A percentile compares a stretch with the other conserved stretches of the same genome.
Evolutionary conservation across 2,329 filamentous ascomycete genomes (phyloP).

Genomic region (Aspergillus japonicus): DNA sequence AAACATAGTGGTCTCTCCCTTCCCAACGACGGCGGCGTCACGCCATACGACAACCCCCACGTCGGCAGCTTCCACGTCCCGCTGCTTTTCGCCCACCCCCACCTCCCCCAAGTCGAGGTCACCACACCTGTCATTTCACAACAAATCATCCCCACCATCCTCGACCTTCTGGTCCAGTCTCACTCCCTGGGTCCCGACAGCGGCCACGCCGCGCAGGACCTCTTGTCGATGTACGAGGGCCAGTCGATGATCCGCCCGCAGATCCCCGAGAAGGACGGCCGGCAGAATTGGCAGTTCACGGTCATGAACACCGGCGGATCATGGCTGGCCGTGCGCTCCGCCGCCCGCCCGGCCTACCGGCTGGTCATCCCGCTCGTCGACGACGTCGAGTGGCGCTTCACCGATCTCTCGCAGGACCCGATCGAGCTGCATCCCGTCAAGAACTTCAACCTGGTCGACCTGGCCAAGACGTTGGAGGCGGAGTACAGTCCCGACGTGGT

Average conservation of each 20-base stretch:
- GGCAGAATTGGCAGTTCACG: slow-evolving; percentile 35
- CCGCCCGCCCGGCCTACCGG: slow-evolving; percentile 27
- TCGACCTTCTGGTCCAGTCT: slow-evolving; percentile 34
- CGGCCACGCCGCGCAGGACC: slow-evolving; percentile 23
- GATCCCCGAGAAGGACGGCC: slow-evolving; percentile 20
- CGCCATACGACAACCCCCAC: slow-evolving; percentile 35
- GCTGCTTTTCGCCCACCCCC: slow-evolving; percentile 33
- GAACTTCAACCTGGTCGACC: slow-evolving; percentile 24
- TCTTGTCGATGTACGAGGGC: slow-evolving; percentile 33
- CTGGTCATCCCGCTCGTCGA: slow-evolving; percentile 33
- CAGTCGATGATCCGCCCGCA: slow-evolving; percentile 34
- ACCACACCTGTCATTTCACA: slow-evolving; percentile 27
- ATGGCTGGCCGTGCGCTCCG: slow-evolving; percentile 33
- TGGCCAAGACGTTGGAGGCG: slow-evolving; percentile 20
- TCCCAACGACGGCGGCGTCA: slow-evolving; percentile 36
- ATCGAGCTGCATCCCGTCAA: slow-evolving; percentile 24
- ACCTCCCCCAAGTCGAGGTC: slow-evolving; percentile 31
- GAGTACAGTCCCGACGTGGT: slow-evolving; percentile 20
- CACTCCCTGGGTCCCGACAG: slow-evolving; percentile 26
- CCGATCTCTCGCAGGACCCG: slow-evolving; percentile 28
- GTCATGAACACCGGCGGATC: slow-evolving; percentile 37
- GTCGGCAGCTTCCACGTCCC: slow-evolving; percentile 36
- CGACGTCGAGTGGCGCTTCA: slow-evolving; percentile 36
- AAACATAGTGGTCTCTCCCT: slow-evolving; percentile 30
- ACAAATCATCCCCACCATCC: slow-evolving; percentile 34